Conservation (phyloP, 2,329 filamentous ascomycete genomes). For the Didymella lethalis region DNA sequence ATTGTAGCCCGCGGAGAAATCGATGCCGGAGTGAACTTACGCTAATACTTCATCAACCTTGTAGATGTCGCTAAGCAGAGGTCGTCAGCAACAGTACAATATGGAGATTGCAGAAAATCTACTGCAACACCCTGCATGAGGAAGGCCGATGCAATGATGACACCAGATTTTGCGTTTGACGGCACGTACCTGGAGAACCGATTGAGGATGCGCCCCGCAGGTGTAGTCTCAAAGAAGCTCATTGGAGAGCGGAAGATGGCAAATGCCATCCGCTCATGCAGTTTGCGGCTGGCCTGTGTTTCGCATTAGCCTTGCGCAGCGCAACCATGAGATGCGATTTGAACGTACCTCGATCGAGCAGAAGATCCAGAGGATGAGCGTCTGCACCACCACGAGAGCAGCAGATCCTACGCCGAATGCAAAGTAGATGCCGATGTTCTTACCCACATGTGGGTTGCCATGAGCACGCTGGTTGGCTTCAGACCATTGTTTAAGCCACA, state of each 20-base stretch:
- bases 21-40: conserved; percentile 45
- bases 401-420: conserved; percentile 90
- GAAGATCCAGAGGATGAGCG: conserved; percentile 97
- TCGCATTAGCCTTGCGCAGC: conserved; percentile 35
- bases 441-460: conserved; percentile 78
- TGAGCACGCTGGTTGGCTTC: conserved; percentile 75
- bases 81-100: conserved; percentile 12
- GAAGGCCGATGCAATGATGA: background rate
- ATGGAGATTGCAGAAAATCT: background rate
- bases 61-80: conserved; percentile 70
- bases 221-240: conserved; percentile 98
- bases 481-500: conserved; percentile 95
- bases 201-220: conserved; percentile 94
- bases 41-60: conserved; percentile 91
- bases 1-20: background rate
- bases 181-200: conserved; percentile 82
- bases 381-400: conserved; percentile 86
- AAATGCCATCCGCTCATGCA: conserved; percentile 96
- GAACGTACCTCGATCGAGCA: conserved; percentile 91
- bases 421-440: conserved; percentile 95
- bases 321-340: conserved; percentile 16
- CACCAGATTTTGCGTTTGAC: background rate
- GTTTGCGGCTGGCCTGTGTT: conserved; percentile 82
- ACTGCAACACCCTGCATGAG: background rate
- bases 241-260: conserved; percentile 98